Evolutionary conservation across 306 rosid genomes (phyloP).

Genomic region (Fagus sylvatica): DNA sequence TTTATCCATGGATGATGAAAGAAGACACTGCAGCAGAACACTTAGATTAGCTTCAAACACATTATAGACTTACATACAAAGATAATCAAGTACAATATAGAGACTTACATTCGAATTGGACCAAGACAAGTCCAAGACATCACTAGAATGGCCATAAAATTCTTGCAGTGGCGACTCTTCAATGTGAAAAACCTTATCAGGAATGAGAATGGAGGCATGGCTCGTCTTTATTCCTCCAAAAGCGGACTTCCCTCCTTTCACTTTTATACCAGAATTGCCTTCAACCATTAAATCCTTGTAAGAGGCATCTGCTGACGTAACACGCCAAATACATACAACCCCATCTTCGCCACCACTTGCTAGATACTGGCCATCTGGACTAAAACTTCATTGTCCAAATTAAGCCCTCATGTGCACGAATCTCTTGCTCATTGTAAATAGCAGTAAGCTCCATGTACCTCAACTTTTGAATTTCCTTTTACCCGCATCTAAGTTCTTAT

Average conservation of each 20-base stretch:
- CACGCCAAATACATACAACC: slow-evolving; percentile 70
- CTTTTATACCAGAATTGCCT: slow-evolving; percentile 29
- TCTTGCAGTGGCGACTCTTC: slow-evolving; percentile 74
- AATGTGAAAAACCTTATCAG: slow-evolving; percentile 63
- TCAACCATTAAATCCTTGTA: slow-evolving; percentile 31
- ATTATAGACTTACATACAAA: too few relatives aligned
- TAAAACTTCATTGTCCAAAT: slow-evolving; percentile 87
- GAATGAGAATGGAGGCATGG: slow-evolving; percentile 52
- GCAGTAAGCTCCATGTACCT: slow-evolving; percentile 68
- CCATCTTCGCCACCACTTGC: slow-evolving; percentile 99
- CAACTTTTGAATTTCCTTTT: slow-evolving; percentile 44
- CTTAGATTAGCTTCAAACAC: too few relatives aligned
- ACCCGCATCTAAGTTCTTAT: slow-evolving; percentile 21
- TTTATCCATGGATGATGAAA: too few relatives aligned
- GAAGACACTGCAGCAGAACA: too few relatives aligned
- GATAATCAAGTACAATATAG: too few relatives aligned
- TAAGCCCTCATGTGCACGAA: slow-evolving; percentile 74
- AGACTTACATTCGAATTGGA: too few relatives aligned
- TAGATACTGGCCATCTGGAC: slow-evolving; percentile 75
- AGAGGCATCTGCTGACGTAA: slow-evolving; percentile 39
- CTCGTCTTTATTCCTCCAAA: slow-evolving; percentile 39
- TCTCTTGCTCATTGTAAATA: slow-evolving; percentile 63
- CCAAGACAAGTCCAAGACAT: too few relatives aligned
- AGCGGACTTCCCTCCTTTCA: slow-evolving; percentile 40
- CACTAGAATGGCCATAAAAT: too few relatives aligned